A percentile compares a stretch with the other conserved stretches of the same genome.
Conservation (phyloP, 805 yeast genomes). For the Wickerhamiella occidentalis region DNA sequence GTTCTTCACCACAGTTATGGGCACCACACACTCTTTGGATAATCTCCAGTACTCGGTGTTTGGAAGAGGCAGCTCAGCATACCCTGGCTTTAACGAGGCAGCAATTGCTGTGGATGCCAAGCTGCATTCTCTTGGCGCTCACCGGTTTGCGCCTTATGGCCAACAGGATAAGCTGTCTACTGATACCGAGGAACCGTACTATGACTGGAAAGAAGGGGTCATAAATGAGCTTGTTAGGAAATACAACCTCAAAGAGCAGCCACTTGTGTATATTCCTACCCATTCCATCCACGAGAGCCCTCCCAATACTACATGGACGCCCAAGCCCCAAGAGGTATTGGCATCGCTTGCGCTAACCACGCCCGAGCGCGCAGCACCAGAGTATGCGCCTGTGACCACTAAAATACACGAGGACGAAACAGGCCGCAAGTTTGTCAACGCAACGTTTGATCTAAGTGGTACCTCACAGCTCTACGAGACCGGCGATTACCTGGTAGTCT, state of each 20-base stretch:
- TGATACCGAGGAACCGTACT: constrained; percentile 69
- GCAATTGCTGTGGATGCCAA: constrained; percentile 38
- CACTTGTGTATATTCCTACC: constrained; percentile 52
- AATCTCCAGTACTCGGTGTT: constrained; percentile 47
- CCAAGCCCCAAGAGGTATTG: constrained; percentile 4
- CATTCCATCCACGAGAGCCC: constrained; percentile 33
- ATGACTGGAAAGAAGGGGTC: constrained; percentile 64
- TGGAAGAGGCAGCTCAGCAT: constrained; percentile 75
- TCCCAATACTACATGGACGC: background rate
- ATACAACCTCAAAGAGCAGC: constrained; percentile 52
- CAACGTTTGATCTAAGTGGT: constrained; percentile 57
- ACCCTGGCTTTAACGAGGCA: constrained; percentile 56
- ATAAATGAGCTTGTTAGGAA: constrained; percentile 47
- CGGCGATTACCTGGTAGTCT: constrained; percentile 78
- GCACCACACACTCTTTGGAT: constrained; percentile 29
- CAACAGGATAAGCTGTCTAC: constrained; percentile 76
- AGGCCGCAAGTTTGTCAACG: constrained; percentile 38
- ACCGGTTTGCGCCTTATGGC: constrained; percentile 49
- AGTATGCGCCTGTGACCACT: background rate
- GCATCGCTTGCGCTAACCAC: background rate
- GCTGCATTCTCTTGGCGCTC: constrained; percentile 45
- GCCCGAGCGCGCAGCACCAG: constrained; percentile 4
- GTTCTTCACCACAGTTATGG: constrained; percentile 28
- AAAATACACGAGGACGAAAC: background rate
- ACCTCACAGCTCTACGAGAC: constrained; percentile 63